phyloP scores from a whole-genome alignment of 306 rosid species.

The Canavalia ensiformis region DNA sequence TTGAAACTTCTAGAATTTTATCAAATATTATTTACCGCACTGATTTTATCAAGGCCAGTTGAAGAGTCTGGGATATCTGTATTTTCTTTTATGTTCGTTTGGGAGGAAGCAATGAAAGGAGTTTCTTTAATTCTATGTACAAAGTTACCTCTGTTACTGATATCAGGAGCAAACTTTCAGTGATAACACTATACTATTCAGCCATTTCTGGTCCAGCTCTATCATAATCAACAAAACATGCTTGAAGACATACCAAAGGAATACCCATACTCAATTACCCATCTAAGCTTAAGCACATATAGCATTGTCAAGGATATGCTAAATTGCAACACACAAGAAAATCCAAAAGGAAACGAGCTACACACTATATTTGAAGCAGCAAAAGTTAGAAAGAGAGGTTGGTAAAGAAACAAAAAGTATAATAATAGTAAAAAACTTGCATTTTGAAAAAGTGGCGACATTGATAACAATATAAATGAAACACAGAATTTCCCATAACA shows the following conservation, averaged over 20 bases:
- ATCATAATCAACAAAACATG: conserved; percentile 14
- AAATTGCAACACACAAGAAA: not conserved
- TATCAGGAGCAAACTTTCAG: not conserved
- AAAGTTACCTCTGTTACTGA: no score
- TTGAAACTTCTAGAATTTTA: not conserved
- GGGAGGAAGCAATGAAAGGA: not conserved
- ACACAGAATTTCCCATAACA: conserved; percentile 15
- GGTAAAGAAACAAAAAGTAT: conserved; percentile 23
- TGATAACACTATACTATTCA: not conserved
- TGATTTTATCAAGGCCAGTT: not conserved
- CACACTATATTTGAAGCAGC: conserved; percentile 10
- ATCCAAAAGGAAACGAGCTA: conserved; percentile 12
- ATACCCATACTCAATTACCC: not conserved
- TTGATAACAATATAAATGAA: conserved; percentile 10
- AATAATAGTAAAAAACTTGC: not conserved
- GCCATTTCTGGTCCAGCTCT: not conserved
- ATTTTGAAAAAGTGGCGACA: conserved; percentile 19
- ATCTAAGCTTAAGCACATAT: not conserved
- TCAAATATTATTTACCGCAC: not conserved
- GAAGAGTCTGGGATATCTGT: not conserved
- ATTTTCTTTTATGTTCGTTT: not conserved
- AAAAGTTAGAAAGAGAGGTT: conserved; percentile 10
- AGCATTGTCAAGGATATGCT: not conserved
- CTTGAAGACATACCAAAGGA: not conserved
- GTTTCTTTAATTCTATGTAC: no score